Evolutionary conservation across 1,284 basidiomycete species (phyloP).

Genomic region (Anthracocystis setariae): DNA sequence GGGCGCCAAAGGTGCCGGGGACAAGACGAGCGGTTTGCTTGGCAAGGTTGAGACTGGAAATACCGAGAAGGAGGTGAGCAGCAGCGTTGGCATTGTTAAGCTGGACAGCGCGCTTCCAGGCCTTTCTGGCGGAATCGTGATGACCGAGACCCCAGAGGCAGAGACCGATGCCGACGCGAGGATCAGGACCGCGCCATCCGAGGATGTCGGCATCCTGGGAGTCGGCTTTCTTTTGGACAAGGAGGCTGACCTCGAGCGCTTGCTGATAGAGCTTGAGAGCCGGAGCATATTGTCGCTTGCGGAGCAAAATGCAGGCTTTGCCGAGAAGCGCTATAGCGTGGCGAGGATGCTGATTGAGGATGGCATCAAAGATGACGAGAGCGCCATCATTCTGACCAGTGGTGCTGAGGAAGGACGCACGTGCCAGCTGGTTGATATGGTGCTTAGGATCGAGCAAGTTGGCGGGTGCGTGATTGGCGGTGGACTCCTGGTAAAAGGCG

Average conservation of each 20-base stretch:
- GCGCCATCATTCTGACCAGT: slow-evolving; percentile 55
- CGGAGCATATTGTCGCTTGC: slow-evolving; percentile 52
- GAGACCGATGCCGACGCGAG: slow-evolving; percentile 65
- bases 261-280: slow-evolving; percentile 64
- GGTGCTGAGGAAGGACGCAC: slow-evolving; percentile 47
- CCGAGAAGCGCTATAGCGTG: slow-evolving; percentile 63
- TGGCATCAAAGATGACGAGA: slow-evolving; percentile 43
- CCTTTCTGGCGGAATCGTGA: slow-evolving; percentile 59
- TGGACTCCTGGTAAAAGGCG: slow-evolving; percentile 45
- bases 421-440: slow-evolving; percentile 49
- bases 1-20: slow-evolving; percentile 55
- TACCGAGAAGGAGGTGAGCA: slow-evolving; percentile 60
- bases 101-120: slow-evolving; percentile 62
- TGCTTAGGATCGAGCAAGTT: slow-evolving; percentile 47
- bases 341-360: slow-evolving; percentile 45
- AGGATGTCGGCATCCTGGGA: slow-evolving; percentile 29
- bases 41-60: slow-evolving; percentile 59
- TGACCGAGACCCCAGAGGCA: slow-evolving; percentile 62
- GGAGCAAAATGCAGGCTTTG: slow-evolving; percentile 61
- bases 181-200: slow-evolving; percentile 60
- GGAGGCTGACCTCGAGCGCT: slow-evolving; percentile 52
- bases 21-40: slow-evolving; percentile 50
- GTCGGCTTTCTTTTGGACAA: slow-evolving; percentile 50
- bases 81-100: slow-evolving; percentile 45
- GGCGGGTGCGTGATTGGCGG: slow-evolving; percentile 31